Conservation (phyloP, 73 alveolate species). For the Paramecium octaurelia region DNA sequence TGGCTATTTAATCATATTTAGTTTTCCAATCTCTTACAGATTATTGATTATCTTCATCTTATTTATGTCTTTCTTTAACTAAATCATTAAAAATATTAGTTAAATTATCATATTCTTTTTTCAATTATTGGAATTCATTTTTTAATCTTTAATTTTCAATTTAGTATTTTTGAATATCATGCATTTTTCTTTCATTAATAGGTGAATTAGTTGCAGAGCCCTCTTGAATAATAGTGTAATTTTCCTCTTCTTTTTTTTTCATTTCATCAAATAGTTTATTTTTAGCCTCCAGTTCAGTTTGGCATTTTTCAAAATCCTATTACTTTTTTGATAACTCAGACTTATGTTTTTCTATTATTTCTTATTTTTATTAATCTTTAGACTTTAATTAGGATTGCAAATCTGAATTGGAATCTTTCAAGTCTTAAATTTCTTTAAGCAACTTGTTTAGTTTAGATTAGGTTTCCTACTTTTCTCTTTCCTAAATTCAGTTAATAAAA, state of each 20-base stretch:
- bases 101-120: slow-evolving; percentile 5
- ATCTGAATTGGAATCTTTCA: background rate
- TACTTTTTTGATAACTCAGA: background rate
- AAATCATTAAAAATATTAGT: slow-evolving; percentile 5
- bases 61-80: slow-evolving; percentile 1
- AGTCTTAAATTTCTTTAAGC: background rate
- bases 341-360: background rate
- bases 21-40: slow-evolving; percentile 18
- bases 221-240: background rate
- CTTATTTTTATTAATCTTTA: background rate
- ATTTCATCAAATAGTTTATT: background rate
- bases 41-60: background rate
- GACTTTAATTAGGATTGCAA: background rate
- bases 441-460: background rate
- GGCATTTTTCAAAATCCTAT: background rate
- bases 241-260: background rate
- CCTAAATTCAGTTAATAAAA: background rate
- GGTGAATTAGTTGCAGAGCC: background rate
- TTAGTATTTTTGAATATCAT: background rate
- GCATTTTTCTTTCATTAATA: background rate
- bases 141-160: background rate
- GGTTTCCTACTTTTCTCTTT: background rate
- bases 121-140: background rate
- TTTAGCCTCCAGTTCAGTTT: background rate
- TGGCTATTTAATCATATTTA: background rate